Evolutionary conservation across 2,329 filamentous ascomycete genomes (phyloP).

Genomic region (Pyricularia grisea): DNA sequence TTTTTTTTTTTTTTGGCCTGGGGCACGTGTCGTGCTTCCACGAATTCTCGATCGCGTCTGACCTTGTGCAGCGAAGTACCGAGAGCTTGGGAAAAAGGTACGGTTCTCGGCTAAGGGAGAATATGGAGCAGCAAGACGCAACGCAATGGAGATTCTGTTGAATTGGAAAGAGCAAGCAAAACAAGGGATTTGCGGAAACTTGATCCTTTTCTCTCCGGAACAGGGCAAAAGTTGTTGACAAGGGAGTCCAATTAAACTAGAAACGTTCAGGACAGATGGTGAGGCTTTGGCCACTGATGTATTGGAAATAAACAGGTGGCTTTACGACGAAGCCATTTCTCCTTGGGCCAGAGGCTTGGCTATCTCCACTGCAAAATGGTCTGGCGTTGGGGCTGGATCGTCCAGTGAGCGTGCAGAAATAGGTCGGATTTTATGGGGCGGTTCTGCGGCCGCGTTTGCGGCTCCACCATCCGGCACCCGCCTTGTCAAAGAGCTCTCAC

Average conservation of each 20-base stretch:
- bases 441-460: neutral
- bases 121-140: neutral
- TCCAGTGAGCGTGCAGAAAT: neutral
- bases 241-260: neutral
- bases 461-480: neutral
- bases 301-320: constrained; percentile 5
- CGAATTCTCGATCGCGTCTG: neutral
- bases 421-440: neutral
- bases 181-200: neutral
- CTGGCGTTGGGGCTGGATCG: neutral
- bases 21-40: neutral
- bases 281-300: neutral
- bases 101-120: neutral
- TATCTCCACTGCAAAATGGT: neutral
- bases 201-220: neutral
- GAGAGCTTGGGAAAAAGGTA: neutral
- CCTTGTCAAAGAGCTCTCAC: neutral
- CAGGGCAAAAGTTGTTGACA: neutral
- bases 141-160: neutral
- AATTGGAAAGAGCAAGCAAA: neutral
- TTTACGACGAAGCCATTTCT: neutral
- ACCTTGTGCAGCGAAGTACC: neutral
- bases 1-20: neutral
- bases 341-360: neutral
- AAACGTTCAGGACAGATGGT: neutral